Evolutionary conservation across 129 eudicot genomes (phyloP), one percentile per base, ranked within the genome.

Genomic region (Lactuca sativa): DNA sequence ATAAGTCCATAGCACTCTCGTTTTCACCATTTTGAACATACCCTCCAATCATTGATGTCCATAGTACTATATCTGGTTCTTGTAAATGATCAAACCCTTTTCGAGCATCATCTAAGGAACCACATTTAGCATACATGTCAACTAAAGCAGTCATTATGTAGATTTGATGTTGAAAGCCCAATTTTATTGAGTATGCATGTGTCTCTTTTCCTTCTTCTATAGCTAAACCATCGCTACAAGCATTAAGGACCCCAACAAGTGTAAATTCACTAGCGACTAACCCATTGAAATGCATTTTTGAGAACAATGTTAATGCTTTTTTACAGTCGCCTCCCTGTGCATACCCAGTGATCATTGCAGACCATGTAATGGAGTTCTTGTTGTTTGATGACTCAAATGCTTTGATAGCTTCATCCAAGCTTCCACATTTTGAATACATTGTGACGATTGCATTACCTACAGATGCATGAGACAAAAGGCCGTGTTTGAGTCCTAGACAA

Each of bases 11-110:
- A 15, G 95, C 95, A 67, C 48, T 64, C 77, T 90, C 97, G 52
- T 85, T 81, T 69, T 86, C 96, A 5, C 92, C 95, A 66, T 87
- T 82, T 71, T 90, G 86, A 67, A 93, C 90, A 36, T 82, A 85
- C n/a, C 96, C 98, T 10, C 88, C 82, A 15, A 92, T 83, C 95
- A 93, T 85, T 62, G 96, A 93, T 49, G 98, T 93, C 96, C 96
- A 93, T 70, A 85, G 51, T 37, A 93, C 96, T 1, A 86, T 79
- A 85, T 93, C 98, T 0, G 90, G 88, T 60, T 78, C 86, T 43
- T 79, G 75, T 47, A 86, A 76, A 80, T 57, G 83, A 34, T 93
- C 90, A 76, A 93, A 93, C 48, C 95, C 96, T 67, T 80, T 82
- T 32, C 85, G 73, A 56, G 98, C 98, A 73, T 89, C 95, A n/a